Evolutionary conservation across 495 filamentous ascomycete genomes (phyloP), one percentile per base, ranked within the genome.

Genomic region (Penicillium canescens): DNA sequence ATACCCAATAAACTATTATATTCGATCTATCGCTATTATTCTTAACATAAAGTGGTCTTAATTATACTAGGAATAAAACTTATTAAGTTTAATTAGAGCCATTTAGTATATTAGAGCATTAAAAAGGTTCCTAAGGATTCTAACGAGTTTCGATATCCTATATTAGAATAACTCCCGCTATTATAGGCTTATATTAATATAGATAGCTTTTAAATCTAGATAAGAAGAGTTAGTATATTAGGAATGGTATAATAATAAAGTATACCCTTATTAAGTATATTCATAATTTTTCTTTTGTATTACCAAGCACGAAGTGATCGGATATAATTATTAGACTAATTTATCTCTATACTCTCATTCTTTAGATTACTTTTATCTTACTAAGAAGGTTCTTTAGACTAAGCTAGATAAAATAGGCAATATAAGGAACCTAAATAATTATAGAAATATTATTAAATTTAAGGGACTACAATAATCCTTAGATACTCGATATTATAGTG

Each of bases 381-480:
- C 16, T 26, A 43, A 51, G 28, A 40, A 34, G 16, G n/a, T 44
- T 10, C 44, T 52, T 52, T 16, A 46, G 28, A 20, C 43, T 46
- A 46, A 46, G 43, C 43, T 46, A 20, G 4, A 46, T 46, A 35
- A 46, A 3, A 33, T 46, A 24, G 39, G 39, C 7, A 46, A 46
- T 12, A 46, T 16, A 35, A 31, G n/a, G 43, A 36, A 35, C 24
- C 28, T 16, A 24, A 46, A 20, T 12, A 35, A 46, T 46, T 34
- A 5, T 46, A 34, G 24, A 33, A 52, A 14, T 26, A 52, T 42
- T 52, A 44, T 52, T 31, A 3, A 42, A 12, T 43, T 42, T 7
- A 42, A 42, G 18, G 1, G 39, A 34, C 41, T 52, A 18, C 8
- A 42, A n/a, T 42, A 39, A 41, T 23, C 43, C 34, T 43, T 52